A percentile compares a stretch with the other conserved stretches of the same genome.
Evolutionary conservation across 371 early-diverging fungal genomes (phyloP).

Genomic region (Mortierella sp.): DNA sequence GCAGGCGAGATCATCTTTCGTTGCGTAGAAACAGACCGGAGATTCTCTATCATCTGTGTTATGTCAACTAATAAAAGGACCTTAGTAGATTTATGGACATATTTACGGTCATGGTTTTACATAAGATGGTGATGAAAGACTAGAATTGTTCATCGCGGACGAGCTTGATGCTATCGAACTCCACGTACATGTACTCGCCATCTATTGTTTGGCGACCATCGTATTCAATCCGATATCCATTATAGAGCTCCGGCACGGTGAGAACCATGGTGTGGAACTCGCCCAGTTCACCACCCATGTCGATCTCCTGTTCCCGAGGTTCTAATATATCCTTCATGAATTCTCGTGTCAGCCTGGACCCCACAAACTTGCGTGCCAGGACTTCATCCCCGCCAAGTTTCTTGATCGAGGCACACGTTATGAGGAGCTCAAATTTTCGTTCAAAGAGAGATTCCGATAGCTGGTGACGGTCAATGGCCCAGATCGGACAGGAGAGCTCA

Average conservation of each 20-base stretch:
- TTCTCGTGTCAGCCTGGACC: slow-evolving; percentile 38
- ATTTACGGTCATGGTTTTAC: too few species aligned
- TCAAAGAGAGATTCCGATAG: slow-evolving; percentile 57
- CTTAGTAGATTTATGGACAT: too few species aligned
- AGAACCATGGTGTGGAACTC: slow-evolving; percentile 71
- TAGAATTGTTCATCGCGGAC: slow-evolving; percentile 11
- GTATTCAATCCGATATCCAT: slow-evolving; percentile 44
- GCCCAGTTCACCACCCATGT: slow-evolving; percentile 65
- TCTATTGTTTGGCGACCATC: slow-evolving; percentile 38
- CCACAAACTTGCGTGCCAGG: slow-evolving; percentile 46
- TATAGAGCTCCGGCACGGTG: slow-evolving; percentile 59
- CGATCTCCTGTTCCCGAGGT: slow-evolving; percentile 46
- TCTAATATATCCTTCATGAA: slow-evolving; percentile 37
- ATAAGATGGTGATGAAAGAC: too few species aligned
- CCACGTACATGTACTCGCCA: slow-evolving; percentile 58
- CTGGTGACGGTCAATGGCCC: slow-evolving; percentile 58
- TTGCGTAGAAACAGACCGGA: too few species aligned
- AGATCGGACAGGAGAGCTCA: slow-evolving; percentile 63
- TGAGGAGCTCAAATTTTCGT: slow-evolving; percentile 54
- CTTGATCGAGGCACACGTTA: slow-evolving; percentile 60
- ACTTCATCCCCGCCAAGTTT: slow-evolving; percentile 55
- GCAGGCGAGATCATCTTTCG: too few species aligned
- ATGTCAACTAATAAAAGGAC: too few species aligned
- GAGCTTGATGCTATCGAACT: slow-evolving; percentile 44
- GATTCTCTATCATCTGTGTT: too few species aligned